Evolutionary conservation across 108 stramenopile genomes (phyloP), one percentile per base, ranked within the genome.

Genomic region (Nitzschia sp.): DNA sequence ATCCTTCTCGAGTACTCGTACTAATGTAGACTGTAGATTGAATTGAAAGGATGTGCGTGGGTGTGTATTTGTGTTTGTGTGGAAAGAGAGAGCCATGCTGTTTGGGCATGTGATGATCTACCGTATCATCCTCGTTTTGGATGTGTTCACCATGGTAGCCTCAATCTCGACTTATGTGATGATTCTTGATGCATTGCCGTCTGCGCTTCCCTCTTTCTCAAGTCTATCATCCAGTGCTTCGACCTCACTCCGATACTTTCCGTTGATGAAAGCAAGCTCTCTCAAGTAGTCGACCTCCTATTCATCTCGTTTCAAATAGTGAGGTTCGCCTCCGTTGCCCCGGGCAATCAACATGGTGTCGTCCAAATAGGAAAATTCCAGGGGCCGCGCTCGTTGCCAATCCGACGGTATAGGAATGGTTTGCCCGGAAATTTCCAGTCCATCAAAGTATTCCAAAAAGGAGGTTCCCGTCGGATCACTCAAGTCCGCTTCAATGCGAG

Each of bases 311-410:
- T 50, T 50, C 4, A 50, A 21, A 50, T 50, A 50, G 19, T 50
- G 48, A 5, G 48, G 48, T 50, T 50, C 48, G 19, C 48, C 48
- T n/a, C 48, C 48, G 19, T 50, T 50, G 13, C 48, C 48, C 19
- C 48, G 48, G 19, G 48, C 48, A 50, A 50, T 50, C 19, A 50
- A n/a, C 48, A 50, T 50, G 17, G 48, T 50, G 16, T 50, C 48
- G 19, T 50, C 48, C 19, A 50, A 16, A 50, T 50, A 50, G 17
- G 48, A 50, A 50, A 50, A 50, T 21, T 50, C 48, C 17, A 50
- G 13, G 8, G 48, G 48, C 19, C 48, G 9, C 48, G 48, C 9
- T 22, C 48, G 48, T 22, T 50, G 48, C 48, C 48, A 50, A 19
- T 50, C 48, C 21, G 48, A 50, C 19, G 48, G 48, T 4, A 50